These are phyloP conservation scores for Cryptosporidium xiaoi DNA, from an alignment of 169 alveolate species.

Conservation along the genomic window DNA sequence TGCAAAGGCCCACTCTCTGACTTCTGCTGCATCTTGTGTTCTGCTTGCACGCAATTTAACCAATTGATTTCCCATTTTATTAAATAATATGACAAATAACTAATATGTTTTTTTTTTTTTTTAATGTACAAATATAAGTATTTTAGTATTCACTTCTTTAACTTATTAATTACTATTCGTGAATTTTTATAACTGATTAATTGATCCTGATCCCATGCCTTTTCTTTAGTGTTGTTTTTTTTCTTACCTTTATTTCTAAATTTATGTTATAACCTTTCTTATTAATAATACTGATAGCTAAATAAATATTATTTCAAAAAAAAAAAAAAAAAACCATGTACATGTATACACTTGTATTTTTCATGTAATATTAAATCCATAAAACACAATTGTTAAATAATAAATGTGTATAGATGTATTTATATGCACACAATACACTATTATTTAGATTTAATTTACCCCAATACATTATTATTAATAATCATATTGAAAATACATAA, in stretches of 20 bases:
- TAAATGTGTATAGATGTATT: too few species aligned
- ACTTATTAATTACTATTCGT: background rate
- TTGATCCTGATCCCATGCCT: background rate
- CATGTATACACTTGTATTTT: too few species aligned
- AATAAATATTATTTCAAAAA: too few species aligned
- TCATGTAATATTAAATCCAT: too few species aligned
- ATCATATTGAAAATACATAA: too few species aligned
- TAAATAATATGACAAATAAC: background rate
- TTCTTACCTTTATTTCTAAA: background rate
- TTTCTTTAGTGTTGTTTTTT: background rate
- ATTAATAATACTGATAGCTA: too few species aligned
- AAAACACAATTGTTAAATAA: too few species aligned
- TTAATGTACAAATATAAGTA: background rate
- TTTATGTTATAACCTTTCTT: background rate
- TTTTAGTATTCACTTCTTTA: background rate
- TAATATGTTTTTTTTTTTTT: background rate
- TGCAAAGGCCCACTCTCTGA: slow-evolving; percentile 72
- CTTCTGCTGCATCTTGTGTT: slow-evolving; percentile 68
- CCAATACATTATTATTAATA: too few species aligned
- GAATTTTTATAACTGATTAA: background rate
- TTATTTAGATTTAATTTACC: too few species aligned
- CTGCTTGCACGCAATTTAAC: slow-evolving; percentile 61
- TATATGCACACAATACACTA: too few species aligned
- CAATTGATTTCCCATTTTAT: slow-evolving; percentile 69
- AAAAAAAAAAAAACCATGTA: too few species aligned